Evolutionary conservation across 306 rosid genomes (phyloP), one percentile per base, ranked within the genome.

Genomic region (Corylus americana): DNA sequence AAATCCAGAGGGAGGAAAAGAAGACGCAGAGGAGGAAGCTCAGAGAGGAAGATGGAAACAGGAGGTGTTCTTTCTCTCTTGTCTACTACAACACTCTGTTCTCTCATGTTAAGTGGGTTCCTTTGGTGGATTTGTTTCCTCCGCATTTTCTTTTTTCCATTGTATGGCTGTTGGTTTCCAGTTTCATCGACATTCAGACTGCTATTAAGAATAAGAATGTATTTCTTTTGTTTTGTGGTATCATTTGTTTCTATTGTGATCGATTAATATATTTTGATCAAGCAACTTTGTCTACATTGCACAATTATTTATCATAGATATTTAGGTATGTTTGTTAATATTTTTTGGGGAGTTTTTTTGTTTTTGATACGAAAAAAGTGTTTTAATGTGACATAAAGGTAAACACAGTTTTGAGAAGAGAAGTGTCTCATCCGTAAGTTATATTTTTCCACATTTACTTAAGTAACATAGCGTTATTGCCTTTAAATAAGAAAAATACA

Each of bases 1-100:
- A 74, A 92, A 94, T 88, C 98, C 97, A 18, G 97, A 94, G 22
- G 97, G 98, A 73, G 97, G 98, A 53, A 87, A 92, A 85, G 98
- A 92, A 59, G 98, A 94, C 71, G 97, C 90, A 48, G 97, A 87
- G 71, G 97, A 89, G 83, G 98, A 94, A 88, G 90, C 92, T 79
- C 86, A 87, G 25, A 90, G 83, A 85, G 98, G 98, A 88, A 92
- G 98, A 90, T 94, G 98, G 98, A 92, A 83, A 66, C 86, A 89
- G 58, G 97, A 94, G 97, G 98, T 94, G 62, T 61, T 44, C 53
- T 18, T 57, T 73, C 48, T 22, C 25, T 13, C 22, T 74, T 72
- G 49, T 31, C 74, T 62, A 37, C 29, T 63, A 62, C 25, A 45
- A 44, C 70, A 49, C 55, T 27, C 55, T 68, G 64, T 80, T 69